Conservation (phyloP, 768 basidiomycete genomes). For the Collybiopsis confluens region DNA sequence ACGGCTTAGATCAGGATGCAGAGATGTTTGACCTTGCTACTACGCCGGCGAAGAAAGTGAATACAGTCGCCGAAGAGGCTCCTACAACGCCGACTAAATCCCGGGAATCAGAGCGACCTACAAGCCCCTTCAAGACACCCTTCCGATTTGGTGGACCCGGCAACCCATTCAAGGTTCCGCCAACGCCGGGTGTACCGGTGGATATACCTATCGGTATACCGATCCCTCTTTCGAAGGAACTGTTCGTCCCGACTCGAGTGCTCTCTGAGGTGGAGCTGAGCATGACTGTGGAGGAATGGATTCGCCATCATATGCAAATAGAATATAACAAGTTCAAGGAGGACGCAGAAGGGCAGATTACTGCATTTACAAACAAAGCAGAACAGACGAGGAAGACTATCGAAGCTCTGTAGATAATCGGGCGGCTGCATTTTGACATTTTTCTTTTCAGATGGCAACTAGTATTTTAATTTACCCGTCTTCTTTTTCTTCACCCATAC, state of each 20-base stretch:
- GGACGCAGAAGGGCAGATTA: constrained; percentile 50
- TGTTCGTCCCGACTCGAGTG: constrained; percentile 36
- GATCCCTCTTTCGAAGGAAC: constrained; percentile 39
- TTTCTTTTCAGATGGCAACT: not conserved
- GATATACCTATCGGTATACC: not conserved
- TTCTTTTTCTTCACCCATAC: constrained; percentile 14
- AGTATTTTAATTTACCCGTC: constrained; percentile 6
- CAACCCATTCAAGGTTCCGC: constrained; percentile 3
- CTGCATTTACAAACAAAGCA: constrained; percentile 42
- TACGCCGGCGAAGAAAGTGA: not conserved
- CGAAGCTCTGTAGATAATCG: constrained; percentile 19
- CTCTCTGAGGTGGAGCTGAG: constrained; percentile 64
- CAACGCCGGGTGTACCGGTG: constrained; percentile 4
- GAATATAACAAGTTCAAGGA: constrained; percentile 57
- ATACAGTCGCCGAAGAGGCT: constrained; percentile 6
- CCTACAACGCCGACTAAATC: constrained; percentile 10
- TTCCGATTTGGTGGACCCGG: not conserved
- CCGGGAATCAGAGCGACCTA: constrained; percentile 14
- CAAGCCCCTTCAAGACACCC: constrained; percentile 7
- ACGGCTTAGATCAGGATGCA: not conserved
- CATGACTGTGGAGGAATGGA: constrained; percentile 85
- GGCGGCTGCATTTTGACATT: not conserved
- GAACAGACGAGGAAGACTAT: constrained; percentile 33
- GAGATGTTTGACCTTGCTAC: not conserved
- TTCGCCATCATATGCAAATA: constrained; percentile 67